Evolutionary conservation across 768 basidiomycete species (phyloP).

Genomic region (Neoboletus magnificus): DNA sequence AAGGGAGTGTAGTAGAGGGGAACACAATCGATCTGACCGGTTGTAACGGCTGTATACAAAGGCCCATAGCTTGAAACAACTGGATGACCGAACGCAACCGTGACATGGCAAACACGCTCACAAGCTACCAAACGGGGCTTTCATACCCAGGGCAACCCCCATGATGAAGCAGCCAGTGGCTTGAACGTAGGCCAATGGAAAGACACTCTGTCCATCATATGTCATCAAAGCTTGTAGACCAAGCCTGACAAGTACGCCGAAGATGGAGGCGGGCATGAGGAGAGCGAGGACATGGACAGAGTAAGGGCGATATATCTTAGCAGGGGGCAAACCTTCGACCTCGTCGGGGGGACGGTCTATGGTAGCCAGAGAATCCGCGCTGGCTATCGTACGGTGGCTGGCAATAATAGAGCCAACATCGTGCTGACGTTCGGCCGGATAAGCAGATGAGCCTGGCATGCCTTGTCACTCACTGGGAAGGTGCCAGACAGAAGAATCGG

Average conservation of each 20-base stretch:
- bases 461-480: constrained; percentile 2
- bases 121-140: constrained; percentile 71
- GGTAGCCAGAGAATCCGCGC: constrained; percentile 39
- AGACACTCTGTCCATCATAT: constrained; percentile 75
- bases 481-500: not conserved
- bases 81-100: constrained; percentile 9
- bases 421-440: constrained; percentile 11
- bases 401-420: constrained; percentile 36
- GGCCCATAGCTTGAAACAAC: constrained; percentile 68
- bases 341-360: constrained; percentile 41
- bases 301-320: constrained; percentile 48
- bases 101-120: constrained; percentile 39
- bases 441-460: not conserved
- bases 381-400: constrained; percentile 30
- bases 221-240: constrained; percentile 71
- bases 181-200: constrained; percentile 82
- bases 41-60: constrained; percentile 83
- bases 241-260: constrained; percentile 81
- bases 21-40: constrained; percentile 48
- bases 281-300: constrained; percentile 64
- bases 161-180: constrained; percentile 88
- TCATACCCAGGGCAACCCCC: constrained; percentile 73
- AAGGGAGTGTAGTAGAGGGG: not conserved
- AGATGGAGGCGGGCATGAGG: constrained; percentile 76
- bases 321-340: constrained; percentile 29